Evolutionary conservation across 1,139 yeast species (phyloP).

Genomic region (Zygoascus sp.): DNA sequence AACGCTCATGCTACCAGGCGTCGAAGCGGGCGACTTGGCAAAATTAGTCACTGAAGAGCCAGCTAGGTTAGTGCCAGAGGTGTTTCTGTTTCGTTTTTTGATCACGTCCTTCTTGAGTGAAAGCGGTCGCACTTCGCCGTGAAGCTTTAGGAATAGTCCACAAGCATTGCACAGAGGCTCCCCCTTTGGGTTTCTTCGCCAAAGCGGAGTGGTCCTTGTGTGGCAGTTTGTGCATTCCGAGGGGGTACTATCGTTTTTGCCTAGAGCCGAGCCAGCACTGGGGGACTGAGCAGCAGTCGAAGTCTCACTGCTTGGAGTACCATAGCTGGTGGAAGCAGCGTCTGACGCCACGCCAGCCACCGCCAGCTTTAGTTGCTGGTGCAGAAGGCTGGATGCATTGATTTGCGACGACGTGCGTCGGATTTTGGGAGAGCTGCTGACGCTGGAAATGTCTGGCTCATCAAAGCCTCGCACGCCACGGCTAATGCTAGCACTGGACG

Average conservation of each 20-base stretch:
- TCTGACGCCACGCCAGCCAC: conserved; percentile 2
- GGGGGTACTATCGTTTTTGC: conserved; percentile 12
- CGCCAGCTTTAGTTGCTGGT: conserved; percentile 9
- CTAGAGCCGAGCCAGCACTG: not conserved
- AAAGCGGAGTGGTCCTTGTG: conserved; percentile 84
- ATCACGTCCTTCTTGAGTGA: conserved; percentile 86
- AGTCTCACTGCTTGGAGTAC: conserved; percentile 2
- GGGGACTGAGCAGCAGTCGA: conserved; percentile 11
- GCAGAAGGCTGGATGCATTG: conserved; percentile 21
- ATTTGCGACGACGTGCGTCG: conserved; percentile 28
- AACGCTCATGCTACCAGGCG: not conserved
- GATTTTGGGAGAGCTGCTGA: conserved; percentile 22
- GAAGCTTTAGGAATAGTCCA: conserved; percentile 80
- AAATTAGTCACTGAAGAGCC: conserved; percentile 12
- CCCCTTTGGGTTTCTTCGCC: conserved; percentile 90
- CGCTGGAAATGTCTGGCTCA: not conserved
- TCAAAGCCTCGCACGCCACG: not conserved
- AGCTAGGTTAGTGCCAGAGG: conserved; percentile 9
- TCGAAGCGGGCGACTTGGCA: not conserved
- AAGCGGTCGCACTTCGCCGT: conserved; percentile 86
- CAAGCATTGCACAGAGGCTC: conserved; percentile 92
- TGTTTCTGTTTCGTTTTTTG: conserved; percentile 54
- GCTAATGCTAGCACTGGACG: not conserved
- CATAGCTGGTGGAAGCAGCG: conserved; percentile 1
- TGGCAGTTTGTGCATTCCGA: conserved; percentile 72